Evolutionary conservation across 2,329 filamentous ascomycete genomes (phyloP), one percentile per base, ranked within the genome.

Genomic region (Catunica adiposa): DNA sequence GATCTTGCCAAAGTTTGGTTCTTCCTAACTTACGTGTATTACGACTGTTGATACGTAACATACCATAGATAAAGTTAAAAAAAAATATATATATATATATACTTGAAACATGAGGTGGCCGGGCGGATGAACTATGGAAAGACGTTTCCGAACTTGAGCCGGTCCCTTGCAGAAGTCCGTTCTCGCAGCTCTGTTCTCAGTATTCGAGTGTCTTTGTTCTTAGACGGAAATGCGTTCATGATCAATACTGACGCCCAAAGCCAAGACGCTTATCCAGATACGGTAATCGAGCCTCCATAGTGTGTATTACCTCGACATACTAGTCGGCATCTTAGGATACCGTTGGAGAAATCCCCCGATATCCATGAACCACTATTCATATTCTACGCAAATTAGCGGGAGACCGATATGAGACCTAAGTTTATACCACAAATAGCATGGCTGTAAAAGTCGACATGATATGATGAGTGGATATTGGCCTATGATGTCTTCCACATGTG

Each of bases 161-260:
- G 42, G 53, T 48, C 40, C 53, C 53, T 54, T 54, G 53, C 53
- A 47, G 53, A 42, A 47, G 53, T 54, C 53, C 40, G 53, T 54
- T 48, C 44, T 48, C 23, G 44, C 20, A 20, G 11, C 22, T 25
- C 44, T 48, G 17, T 11, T 25, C 29, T 34, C 29, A 34, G 5
- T 34, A 11, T 34, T 34, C 29, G 34, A n/a, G 38, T 15, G 5
- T 42, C 17, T 42, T 42, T 15, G 38, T 20, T 42, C 38, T n/a
- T n/a, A n/a, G n/a, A n/a, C n/a, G n/a, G n/a, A n/a, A 20, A 7
- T 42, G 14, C n/a, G 14, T 42, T 20, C 38, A 37, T 42, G 14
- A n/a, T 15, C 29, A 34, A 34, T 34, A 34, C 11, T 34, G 11
- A 20, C n/a, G 6, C 14, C 38, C 17, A 42, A 42, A 42, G 38